phyloP scores from a whole-genome alignment of 2,329 filamentous ascomycete species.

The Fonsecaea erecta region DNA sequence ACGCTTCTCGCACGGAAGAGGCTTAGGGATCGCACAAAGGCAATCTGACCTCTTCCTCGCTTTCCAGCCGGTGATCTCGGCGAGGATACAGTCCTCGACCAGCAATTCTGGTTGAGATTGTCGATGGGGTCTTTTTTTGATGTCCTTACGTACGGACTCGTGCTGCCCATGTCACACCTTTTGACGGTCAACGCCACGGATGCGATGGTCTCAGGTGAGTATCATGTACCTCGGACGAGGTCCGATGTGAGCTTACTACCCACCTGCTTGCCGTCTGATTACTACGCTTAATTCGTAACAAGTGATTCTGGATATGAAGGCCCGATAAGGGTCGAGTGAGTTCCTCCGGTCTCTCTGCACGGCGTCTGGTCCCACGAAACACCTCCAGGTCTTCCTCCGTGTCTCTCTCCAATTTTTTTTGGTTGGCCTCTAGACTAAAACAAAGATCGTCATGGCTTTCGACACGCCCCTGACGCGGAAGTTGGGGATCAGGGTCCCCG shows the following conservation, averaged over 20 bases:
- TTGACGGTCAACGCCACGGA: not conserved
- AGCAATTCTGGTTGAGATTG: not conserved
- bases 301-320: not conserved
- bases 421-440: not conserved
- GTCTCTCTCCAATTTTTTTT: not conserved
- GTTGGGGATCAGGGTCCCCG: conserved; percentile 18
- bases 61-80: not conserved
- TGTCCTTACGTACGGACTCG: not conserved
- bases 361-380: not conserved
- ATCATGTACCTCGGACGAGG: conserved; percentile 1
- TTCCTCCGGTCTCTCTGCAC: not conserved
- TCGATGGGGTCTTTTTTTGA: not conserved
- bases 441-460: conserved; percentile 16
- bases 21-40: not conserved
- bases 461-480: conserved; percentile 15
- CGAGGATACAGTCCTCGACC: too few relatives aligned
- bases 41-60: not conserved
- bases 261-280: conserved; percentile 1
- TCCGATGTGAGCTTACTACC: not conserved
- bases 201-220: not conserved
- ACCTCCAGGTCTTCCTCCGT: not conserved
- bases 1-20: not conserved
- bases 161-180: not conserved
- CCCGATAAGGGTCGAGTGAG: not conserved
- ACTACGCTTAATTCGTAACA: not conserved